A percentile compares a stretch with the other conserved stretches of the same genome.
phyloP scores from a whole-genome alignment of 208 protist genomes.

The Acanthamoeba culbertsoni region DNA sequence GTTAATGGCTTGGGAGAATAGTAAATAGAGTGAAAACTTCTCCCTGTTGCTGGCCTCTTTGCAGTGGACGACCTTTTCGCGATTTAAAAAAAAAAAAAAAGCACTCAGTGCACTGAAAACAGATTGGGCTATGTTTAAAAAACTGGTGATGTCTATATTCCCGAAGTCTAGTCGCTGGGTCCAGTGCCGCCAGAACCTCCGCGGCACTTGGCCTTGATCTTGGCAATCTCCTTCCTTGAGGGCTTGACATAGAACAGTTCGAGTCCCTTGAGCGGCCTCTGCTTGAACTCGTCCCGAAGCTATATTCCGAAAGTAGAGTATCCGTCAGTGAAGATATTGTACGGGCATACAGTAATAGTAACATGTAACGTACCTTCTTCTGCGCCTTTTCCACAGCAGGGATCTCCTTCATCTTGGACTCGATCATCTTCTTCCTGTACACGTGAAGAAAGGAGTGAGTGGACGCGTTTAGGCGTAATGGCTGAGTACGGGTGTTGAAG shows the following conservation, averaged over 20 bases:
- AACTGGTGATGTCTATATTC: too few relatives aligned
- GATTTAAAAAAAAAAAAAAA: too few relatives aligned
- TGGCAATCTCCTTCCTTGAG: slow-evolving; percentile 6
- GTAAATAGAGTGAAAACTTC: too few relatives aligned
- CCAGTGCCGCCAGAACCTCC: not conserved
- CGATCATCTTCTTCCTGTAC: slow-evolving; percentile 51
- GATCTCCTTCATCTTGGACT: slow-evolving; percentile 55
- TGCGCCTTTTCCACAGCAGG: not conserved
- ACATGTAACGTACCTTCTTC: slow-evolving; percentile 7
- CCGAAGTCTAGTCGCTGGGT: too few relatives aligned
- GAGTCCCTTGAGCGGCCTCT: slow-evolving; percentile 1
- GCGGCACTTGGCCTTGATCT: slow-evolving; percentile 45
- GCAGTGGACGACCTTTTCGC: too few relatives aligned
- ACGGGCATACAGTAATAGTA: not conserved
- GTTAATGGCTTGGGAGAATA: too few relatives aligned
- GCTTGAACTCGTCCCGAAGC: not conserved
- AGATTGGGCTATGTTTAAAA: too few relatives aligned
- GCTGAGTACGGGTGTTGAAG: not conserved
- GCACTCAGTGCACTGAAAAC: too few relatives aligned
- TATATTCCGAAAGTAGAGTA: not conserved
- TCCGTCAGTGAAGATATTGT: not conserved
- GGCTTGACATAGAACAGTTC: slow-evolving; percentile 32
- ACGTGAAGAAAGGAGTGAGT: not conserved
- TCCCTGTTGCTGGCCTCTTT: too few relatives aligned
- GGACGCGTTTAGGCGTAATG: not conserved